Percentiles rank a stretch among this genome's conserved stretches.
phyloP scores from a whole-genome alignment of 2,329 filamentous ascomycete genomes.

The Cordyceps tenuipes region DNA sequence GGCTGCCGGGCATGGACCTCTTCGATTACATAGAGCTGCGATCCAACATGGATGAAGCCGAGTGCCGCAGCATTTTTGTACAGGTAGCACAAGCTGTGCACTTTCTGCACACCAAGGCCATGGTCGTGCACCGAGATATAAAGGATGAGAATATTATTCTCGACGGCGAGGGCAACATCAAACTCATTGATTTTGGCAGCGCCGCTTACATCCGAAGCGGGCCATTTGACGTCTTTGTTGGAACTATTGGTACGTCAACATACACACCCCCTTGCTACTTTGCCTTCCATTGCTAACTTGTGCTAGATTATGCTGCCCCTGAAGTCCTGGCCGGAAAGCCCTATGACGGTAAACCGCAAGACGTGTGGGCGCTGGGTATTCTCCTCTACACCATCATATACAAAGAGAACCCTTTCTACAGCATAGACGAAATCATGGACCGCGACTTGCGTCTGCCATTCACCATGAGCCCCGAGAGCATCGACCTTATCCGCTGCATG shows the following conservation, averaged over 20 bases:
- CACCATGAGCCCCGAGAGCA: constrained; percentile 81
- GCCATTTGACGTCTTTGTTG: constrained; percentile 97
- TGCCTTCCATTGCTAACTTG: neutral
- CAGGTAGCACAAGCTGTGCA: constrained; percentile 86
- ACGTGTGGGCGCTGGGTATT: constrained; percentile 96
- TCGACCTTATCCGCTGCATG: constrained; percentile 87
- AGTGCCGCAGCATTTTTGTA: constrained; percentile 89
- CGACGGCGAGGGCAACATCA: constrained; percentile 91
- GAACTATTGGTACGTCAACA: constrained; percentile 76
- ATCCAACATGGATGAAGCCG: constrained; percentile 90
- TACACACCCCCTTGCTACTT: neutral
- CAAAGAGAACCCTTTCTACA: constrained; percentile 99
- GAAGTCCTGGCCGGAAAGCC: constrained; percentile 89
- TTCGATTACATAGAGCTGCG: constrained; percentile 98
- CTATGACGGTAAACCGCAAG: constrained; percentile 93
- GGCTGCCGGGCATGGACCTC: constrained; percentile 92
- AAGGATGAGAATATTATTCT: constrained; percentile 98
- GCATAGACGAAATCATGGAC: constrained; percentile 98
- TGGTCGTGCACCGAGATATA: constrained; percentile 94
- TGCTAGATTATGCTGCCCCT: constrained; percentile 88
- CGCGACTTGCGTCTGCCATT: constrained; percentile 88
- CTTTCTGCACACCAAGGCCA: constrained; percentile 82
- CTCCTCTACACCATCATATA: constrained; percentile 97
- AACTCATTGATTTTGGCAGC: constrained; percentile 96
- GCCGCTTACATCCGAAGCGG: constrained; percentile 98